Evolutionary conservation across 805 yeast genomes (phyloP), one percentile per base, ranked within the genome.

Genomic region (Cyberlindnera saturnus): DNA sequence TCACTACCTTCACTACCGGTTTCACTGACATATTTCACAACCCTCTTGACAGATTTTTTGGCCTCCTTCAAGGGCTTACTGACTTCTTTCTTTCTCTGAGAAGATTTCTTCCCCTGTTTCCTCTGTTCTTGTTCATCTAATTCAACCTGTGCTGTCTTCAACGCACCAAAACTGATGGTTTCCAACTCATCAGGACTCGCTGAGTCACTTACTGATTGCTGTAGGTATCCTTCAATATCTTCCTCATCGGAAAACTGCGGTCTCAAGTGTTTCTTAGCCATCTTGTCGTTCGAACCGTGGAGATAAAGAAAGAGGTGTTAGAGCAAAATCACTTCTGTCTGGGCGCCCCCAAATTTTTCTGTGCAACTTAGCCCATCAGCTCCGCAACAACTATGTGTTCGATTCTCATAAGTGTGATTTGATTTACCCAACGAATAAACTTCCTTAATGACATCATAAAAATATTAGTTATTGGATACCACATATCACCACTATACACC

Each of bases 161-260:
- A 62, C 5, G 85, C 74, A 1, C 82, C 86, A 66, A 82, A 81
- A 7, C 87, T 79, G n/a, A 81, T 50, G 5, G 74, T 68, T 9
- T 67, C 64, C 44, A 76, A 47, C 42, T 75, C 85, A 17, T 59
- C 64, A 11, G 62, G 70, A 2, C 49, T 52, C 3, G 54, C 64
- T n/a, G 57, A 48, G 2, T 56, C 59, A 34, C 9, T 15, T 13
- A 14, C 18, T 3, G 35, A 18, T 26, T 43, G 33, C 34, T 47
- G 38, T 9, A 55, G 28, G 28, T 48, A 46, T n/a, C 36, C 36
- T 11, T 49, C 51, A 6, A 51, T 36, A 15, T 55, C 60, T 3
- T 48, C 59, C 18, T 49, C 50, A 39, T 55, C 59, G 9, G 45
- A 20, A 31, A 48, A 43, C 20, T 41, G 41, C 14, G 52, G 54